These are phyloP conservation scores for Sugiyamaella floridensis DNA, from an alignment of 805 yeast genomes.

Conservation along the genomic window DNA sequence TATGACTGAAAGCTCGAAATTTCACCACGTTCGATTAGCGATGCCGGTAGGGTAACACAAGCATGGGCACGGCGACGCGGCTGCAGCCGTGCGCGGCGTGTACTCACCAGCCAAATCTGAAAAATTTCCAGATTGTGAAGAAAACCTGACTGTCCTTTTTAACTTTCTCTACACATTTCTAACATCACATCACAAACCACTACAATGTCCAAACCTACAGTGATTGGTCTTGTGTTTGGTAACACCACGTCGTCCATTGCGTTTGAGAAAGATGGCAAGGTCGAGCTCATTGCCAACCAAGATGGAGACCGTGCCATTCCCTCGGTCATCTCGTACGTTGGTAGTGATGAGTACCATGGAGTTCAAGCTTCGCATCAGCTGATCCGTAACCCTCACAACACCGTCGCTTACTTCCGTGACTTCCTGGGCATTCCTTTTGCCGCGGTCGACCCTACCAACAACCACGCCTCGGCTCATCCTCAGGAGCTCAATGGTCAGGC, in stretches of 20 bases:
- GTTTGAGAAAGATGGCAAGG: slow-evolving; percentile 79
- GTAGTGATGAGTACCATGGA: slow-evolving; percentile 94
- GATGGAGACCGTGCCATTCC: slow-evolving; percentile 98
- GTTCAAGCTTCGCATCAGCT: slow-evolving; percentile 91
- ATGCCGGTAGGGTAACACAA: neutral
- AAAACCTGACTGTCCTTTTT: no score
- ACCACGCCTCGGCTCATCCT: slow-evolving; percentile 62
- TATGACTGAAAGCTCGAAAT: no score
- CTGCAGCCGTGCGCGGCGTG: neutral
- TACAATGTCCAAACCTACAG: slow-evolving; percentile 33
- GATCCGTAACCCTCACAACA: slow-evolving; percentile 80
- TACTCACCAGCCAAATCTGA: neutral
- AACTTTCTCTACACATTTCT: neutral
- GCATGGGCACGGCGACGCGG: no score
- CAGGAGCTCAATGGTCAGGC: slow-evolving; percentile 55
- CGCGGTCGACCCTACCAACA: slow-evolving; percentile 59
- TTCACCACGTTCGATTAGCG: neutral
- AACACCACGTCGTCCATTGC: slow-evolving; percentile 95
- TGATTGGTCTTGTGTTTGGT: slow-evolving; percentile 94
- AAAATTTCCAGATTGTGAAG: neutral
- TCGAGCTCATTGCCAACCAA: slow-evolving; percentile 96
- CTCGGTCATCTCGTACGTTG: slow-evolving; percentile 84
- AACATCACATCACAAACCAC: neutral
- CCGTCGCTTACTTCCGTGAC: slow-evolving; percentile 89
- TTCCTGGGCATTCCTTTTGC: slow-evolving; percentile 70